Conservation (phyloP, 495 filamentous ascomycete genomes). For the Astrothelium subdiscretum region DNA sequence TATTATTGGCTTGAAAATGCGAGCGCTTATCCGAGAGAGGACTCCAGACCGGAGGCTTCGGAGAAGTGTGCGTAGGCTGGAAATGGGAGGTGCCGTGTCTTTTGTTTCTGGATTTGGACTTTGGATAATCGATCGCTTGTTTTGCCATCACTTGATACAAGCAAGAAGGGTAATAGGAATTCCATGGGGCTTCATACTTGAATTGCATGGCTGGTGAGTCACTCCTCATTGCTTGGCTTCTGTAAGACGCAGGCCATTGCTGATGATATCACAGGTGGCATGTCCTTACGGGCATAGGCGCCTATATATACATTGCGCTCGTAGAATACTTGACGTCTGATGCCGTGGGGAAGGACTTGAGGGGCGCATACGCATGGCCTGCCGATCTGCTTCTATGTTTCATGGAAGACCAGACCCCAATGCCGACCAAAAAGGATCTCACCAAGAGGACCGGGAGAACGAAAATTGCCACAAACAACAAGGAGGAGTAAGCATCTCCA, state of each 20-base stretch:
- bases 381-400: background rate
- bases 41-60: constrained; percentile 5
- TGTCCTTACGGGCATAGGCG: constrained; percentile 40
- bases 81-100: background rate
- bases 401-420: background rate
- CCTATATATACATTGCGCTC: constrained; percentile 25
- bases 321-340: constrained; percentile 19
- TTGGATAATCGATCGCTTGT: constrained; percentile 40
- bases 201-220: constrained; percentile 43
- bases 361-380: background rate
- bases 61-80: constrained; percentile 9
- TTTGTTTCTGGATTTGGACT: constrained; percentile 31
- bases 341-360: background rate
- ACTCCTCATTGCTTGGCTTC: background rate
- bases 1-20: constrained; percentile 27
- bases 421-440: background rate
- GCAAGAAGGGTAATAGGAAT: constrained; percentile 32
- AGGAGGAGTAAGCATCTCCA: background rate
- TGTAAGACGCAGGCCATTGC: constrained; percentile 17
- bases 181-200: constrained; percentile 42
- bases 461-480: no score
- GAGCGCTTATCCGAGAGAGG: constrained; percentile 10
- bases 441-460: background rate
- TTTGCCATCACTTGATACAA: constrained; percentile 29
- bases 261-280: constrained; percentile 35